Conservation (phyloP, 2,329 filamentous ascomycete genomes). For the Ilyonectria robusta region DNA sequence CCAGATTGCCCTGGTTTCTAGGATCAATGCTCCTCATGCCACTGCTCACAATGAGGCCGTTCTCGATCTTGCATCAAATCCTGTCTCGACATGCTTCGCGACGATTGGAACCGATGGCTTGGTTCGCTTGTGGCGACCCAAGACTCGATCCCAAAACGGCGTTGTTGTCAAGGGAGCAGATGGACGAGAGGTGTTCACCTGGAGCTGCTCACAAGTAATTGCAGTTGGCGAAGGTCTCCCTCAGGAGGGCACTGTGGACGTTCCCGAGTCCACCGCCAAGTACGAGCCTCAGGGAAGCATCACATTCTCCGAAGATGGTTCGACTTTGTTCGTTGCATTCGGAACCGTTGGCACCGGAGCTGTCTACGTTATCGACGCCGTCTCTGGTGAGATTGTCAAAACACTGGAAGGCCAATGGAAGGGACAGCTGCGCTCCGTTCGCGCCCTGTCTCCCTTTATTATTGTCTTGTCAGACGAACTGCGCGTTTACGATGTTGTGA, state of each 20-base stretch:
- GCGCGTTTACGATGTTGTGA: slow-evolving; percentile 86
- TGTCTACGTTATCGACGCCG: slow-evolving; percentile 83
- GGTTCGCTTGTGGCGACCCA: slow-evolving; percentile 87
- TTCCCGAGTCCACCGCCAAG: slow-evolving; percentile 42
- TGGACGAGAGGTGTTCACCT: slow-evolving; percentile 76
- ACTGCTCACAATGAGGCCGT: slow-evolving; percentile 70
- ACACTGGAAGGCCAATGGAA: slow-evolving; percentile 78
- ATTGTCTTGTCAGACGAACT: slow-evolving; percentile 82
- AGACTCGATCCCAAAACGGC: slow-evolving; percentile 77
- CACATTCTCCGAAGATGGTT: slow-evolving; percentile 87
- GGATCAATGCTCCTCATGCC: slow-evolving; percentile 87
- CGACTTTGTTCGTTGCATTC: slow-evolving; percentile 80
- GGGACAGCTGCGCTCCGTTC: slow-evolving; percentile 76
- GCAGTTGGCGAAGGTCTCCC: slow-evolving; percentile 66
- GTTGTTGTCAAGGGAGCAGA: slow-evolving; percentile 72
- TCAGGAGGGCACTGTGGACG: slow-evolving; percentile 54
- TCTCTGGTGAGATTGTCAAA: slow-evolving; percentile 75
- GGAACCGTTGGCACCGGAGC: slow-evolving; percentile 69
- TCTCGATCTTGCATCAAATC: slow-evolving; percentile 81
- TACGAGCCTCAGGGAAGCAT: slow-evolving; percentile 73
- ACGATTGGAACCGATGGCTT: slow-evolving; percentile 86
- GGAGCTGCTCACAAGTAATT: slow-evolving; percentile 77
- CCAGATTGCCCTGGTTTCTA: slow-evolving; percentile 82
- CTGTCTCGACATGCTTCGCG: slow-evolving; percentile 79
- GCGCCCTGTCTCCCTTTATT: slow-evolving; percentile 80